Conservation (phyloP, 139 green algal genomes). For the Picochlorum sp. region DNA sequence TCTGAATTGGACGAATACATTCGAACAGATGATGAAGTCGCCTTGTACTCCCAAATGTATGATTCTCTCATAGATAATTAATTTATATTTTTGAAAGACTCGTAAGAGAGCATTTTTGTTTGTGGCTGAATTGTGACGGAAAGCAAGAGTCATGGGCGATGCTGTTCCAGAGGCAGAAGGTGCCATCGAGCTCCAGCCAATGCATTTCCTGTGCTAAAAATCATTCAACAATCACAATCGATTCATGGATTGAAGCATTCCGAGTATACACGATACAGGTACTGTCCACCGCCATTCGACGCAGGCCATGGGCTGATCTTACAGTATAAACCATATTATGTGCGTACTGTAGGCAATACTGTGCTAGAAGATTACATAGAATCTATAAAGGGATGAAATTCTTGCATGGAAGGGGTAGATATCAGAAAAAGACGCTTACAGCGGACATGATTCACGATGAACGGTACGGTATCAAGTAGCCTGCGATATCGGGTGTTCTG, state of each 20-base stretch:
- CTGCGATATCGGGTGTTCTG: not conserved
- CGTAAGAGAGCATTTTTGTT: too few species aligned
- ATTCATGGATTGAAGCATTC: slow-evolving; percentile 30
- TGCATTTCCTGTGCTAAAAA: not conserved
- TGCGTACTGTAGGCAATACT: slow-evolving; percentile 68
- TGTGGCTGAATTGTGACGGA: too few species aligned
- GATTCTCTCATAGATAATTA: not conserved
- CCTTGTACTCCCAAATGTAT: slow-evolving; percentile 1
- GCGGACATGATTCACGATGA: slow-evolving; percentile 50
- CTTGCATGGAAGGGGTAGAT: slow-evolving; percentile 76
- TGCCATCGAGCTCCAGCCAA: not conserved
- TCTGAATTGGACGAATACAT: slow-evolving; percentile 11
- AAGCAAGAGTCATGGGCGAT: too few species aligned
- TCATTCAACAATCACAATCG: slow-evolving; percentile 13
- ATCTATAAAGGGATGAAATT: slow-evolving; percentile 78
- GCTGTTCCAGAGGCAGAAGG: not conserved
- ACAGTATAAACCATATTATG: too few species aligned
- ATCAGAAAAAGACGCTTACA: slow-evolving; percentile 70
- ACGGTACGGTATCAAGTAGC: slow-evolving; percentile 29
- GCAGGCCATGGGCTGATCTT: too few species aligned
- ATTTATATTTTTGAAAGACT: too few species aligned
- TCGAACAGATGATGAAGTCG: slow-evolving; percentile 6
- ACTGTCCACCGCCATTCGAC: not conserved
- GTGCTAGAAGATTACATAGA: slow-evolving; percentile 53
- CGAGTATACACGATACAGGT: slow-evolving; percentile 34